These are phyloP conservation scores for Liriodendron chinense DNA, from an alignment of 164 flowering plant genomes.

Conservation along the genomic window DNA sequence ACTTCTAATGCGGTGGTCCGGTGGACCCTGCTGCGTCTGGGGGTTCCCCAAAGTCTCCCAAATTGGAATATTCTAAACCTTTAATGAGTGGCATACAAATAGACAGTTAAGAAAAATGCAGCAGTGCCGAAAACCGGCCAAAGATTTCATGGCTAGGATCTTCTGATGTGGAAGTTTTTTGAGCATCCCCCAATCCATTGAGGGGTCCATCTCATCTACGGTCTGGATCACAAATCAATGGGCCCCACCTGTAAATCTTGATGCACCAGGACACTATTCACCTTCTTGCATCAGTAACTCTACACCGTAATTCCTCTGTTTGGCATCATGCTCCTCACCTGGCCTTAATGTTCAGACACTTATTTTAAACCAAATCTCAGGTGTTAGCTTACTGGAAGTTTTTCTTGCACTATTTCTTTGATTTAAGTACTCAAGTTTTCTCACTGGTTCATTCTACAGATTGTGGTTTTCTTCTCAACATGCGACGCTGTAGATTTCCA, in stretches of 20 bases:
- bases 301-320: not conserved
- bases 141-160: too few species aligned
- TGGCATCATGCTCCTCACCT: not conserved
- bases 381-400: not conserved
- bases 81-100: too few species aligned
- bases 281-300: not conserved
- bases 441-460: constrained; percentile 37
- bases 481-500: constrained; percentile 94
- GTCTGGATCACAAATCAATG: too few species aligned
- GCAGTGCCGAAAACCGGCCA: too few species aligned
- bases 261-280: not conserved
- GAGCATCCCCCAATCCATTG: too few species aligned
- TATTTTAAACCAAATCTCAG: not conserved
- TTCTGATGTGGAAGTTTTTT: too few species aligned
- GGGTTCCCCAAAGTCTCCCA: too few species aligned
- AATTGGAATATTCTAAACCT: too few species aligned
- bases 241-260: not conserved
- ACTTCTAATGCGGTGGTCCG: too few species aligned
- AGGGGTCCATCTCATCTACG: too few species aligned
- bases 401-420: not conserved
- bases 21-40: too few species aligned
- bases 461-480: constrained; percentile 95
- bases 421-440: constrained; percentile 10
- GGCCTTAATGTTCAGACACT: not conserved
- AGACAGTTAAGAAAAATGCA: too few species aligned